Evolutionary conservation across 495 filamentous ascomycete species (phyloP), one percentile per base, ranked within the genome.

Genomic region (Neurospora terricola): DNA sequence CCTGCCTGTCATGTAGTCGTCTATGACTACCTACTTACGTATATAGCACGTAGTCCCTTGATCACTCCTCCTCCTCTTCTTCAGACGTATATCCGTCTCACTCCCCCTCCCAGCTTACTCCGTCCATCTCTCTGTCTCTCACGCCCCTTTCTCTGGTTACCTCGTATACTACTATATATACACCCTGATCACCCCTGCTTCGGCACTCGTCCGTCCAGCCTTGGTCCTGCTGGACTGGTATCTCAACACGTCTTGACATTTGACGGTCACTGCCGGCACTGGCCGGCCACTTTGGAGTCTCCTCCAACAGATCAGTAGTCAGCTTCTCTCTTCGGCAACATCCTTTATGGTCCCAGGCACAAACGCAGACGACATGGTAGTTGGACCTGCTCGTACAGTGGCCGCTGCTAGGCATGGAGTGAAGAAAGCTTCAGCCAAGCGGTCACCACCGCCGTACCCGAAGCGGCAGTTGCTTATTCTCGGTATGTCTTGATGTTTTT

Each of bases 391-490:
- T 48, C 71, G 62, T 70, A 59, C 70, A 69, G 73, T 73, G 76
- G 72, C 69, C 38, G 27, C 38, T 66, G 54, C 3, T 16, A 34
- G 38, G 38, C 14, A 38, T 45, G 59, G 43, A 73, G 43, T 38
- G 36, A 18, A 68, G 5, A 23, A 27, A 34, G 59, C 72, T 69
- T 45, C 74, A 5, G 66, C 69, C 7, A 77, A 71, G 45, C 38
- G 75, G 18, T 62, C 23, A 62, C 42, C 80, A 38, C 83, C 83
- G 69, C 84, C 86, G 10, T 87, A 86, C 72, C 86, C 86, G 12
- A 80, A 48, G 70, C 87, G 85, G 73, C 92, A 94, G 81, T 82
- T 94, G 75, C 88, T 93, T 75, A 88, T 94, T 54, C 82, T 94
- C 74, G 91, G 92, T 94, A 81, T 79, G 87, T 80, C 45, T 38